Conservation (phyloP, 2,329 filamentous ascomycete species). For the Furcasterigmium furcatum region DNA sequence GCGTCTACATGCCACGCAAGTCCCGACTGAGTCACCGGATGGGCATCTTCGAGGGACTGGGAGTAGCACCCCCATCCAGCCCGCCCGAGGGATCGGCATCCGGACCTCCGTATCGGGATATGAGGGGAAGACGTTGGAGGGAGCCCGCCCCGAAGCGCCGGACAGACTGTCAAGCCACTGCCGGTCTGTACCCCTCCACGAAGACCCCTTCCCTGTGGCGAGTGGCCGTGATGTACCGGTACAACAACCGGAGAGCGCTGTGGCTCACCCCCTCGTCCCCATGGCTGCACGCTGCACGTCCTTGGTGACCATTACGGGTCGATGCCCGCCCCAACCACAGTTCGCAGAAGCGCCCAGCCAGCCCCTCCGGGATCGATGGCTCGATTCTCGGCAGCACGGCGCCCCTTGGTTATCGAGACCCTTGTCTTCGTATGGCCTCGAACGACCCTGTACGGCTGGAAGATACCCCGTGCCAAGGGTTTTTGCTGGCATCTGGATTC, state of each 20-base stretch:
- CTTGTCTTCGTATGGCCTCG: too few species aligned
- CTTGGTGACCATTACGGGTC: too few species aligned
- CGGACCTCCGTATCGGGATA: conserved; percentile 6
- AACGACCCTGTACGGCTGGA: too few species aligned
- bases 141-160: neutral
- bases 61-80: neutral
- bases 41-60: neutral
- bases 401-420: too few species aligned
- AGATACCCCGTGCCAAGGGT: too few species aligned
- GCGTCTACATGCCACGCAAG: too few species aligned
- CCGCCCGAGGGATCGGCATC: conserved; percentile 6
- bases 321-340: neutral
- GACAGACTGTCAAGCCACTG: conserved; percentile 1
- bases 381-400: too few species aligned
- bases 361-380: neutral
- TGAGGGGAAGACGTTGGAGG: neutral
- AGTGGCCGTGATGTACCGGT: conserved; percentile 8
- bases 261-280: conserved; percentile 2
- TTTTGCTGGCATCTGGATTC: too few species aligned
- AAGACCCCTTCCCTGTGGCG: neutral
- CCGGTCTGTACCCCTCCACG: neutral
- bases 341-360: neutral
- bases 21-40: neutral
- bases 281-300: neutral
- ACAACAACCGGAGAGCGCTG: conserved; percentile 4